Evolutionary conservation across 345 rosid genomes (phyloP).

Genomic region (Populus euphratica): DNA sequence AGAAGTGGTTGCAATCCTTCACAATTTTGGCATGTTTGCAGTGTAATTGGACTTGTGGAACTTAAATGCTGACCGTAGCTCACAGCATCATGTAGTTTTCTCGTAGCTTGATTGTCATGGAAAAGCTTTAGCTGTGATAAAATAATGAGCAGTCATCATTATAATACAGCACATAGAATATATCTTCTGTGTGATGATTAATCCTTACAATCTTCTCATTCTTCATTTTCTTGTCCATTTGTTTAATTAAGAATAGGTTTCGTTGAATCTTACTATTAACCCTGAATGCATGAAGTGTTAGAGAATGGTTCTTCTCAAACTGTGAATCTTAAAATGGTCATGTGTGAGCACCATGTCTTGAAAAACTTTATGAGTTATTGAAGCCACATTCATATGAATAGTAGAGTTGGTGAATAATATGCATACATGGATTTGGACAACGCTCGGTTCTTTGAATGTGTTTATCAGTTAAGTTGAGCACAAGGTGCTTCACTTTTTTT

Average conservation of each 20-base stretch:
- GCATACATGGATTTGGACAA: neutral
- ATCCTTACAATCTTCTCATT: neutral
- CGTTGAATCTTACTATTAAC: neutral
- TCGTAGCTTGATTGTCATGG: neutral
- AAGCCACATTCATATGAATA: neutral
- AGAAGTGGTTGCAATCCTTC: neutral
- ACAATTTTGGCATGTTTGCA: neutral
- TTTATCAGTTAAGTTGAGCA: constrained; percentile 3
- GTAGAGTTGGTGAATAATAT: neutral
- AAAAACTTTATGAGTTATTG: neutral
- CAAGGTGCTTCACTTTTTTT: neutral
- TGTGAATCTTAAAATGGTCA: neutral
- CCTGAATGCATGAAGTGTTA: neutral
- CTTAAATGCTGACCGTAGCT: neutral
- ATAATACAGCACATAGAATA: neutral
- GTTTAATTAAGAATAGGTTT: neutral
- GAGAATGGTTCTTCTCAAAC: neutral
- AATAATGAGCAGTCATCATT: neutral
- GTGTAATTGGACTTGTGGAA: neutral
- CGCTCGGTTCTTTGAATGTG: neutral
- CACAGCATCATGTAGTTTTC: neutral
- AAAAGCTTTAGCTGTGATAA: neutral
- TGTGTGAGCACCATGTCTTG: neutral
- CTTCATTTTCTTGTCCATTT: neutral
- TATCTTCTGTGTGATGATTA: neutral